phyloP scores from a whole-genome alignment of 176 grass and related monocot species.

The Carex parvula region DNA sequence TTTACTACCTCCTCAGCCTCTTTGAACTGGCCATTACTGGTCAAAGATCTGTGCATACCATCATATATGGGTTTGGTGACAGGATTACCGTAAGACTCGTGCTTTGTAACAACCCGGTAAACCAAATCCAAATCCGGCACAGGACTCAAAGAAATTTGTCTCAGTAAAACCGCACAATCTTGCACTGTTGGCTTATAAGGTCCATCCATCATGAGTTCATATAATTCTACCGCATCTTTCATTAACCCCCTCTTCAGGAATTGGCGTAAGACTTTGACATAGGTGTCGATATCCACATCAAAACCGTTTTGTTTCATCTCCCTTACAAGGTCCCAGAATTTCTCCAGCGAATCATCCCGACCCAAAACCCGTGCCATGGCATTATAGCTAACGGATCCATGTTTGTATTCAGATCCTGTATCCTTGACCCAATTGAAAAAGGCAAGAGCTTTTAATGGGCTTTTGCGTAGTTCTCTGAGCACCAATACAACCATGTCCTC shows the following conservation, averaged over 20 bases:
- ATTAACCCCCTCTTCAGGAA: slow-evolving; percentile 68
- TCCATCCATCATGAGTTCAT: slow-evolving; percentile 92
- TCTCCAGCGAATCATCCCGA: slow-evolving; percentile 40
- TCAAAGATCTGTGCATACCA: slow-evolving; percentile 73
- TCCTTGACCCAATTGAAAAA: slow-evolving; percentile 69
- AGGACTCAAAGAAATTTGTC: slow-evolving; percentile 50
- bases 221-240: slow-evolving; percentile 58
- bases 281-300: slow-evolving; percentile 81
- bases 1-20: slow-evolving; percentile 52
- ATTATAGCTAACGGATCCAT: slow-evolving; percentile 58
- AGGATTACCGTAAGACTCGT: slow-evolving; percentile 40
- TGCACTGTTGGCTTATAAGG: slow-evolving; percentile 65
- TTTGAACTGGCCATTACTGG: slow-evolving; percentile 51
- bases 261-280: slow-evolving; percentile 63
- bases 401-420: slow-evolving; percentile 28
- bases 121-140: slow-evolving; percentile 58
- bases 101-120: slow-evolving; percentile 62
- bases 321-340: slow-evolving; percentile 59
- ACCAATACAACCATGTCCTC: slow-evolving; percentile 47
- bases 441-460: slow-evolving; percentile 45
- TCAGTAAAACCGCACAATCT: slow-evolving; percentile 56
- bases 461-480: slow-evolving; percentile 51
- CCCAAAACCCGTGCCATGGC: slow-evolving; percentile 64
- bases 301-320: slow-evolving; percentile 56
- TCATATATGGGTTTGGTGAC: slow-evolving; percentile 69